Evolutionary conservation across 164 flowering plant genomes (phyloP), one percentile per base, ranked within the genome.

Genomic region (Litsea cubeba): DNA sequence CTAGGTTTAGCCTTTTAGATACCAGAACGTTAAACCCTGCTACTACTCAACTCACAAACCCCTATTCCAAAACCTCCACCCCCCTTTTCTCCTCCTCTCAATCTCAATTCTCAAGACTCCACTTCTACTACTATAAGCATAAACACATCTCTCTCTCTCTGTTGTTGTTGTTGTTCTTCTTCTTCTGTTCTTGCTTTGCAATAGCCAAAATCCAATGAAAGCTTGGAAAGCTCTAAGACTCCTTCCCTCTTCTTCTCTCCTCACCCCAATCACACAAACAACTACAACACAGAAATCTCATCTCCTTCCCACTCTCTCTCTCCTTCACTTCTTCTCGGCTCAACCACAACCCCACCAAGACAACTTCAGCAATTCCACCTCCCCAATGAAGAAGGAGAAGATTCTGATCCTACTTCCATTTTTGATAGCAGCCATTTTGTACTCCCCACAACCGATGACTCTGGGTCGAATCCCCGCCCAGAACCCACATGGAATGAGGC

Each of bases 361-460:
- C 54, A 14, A 22, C 30, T 26, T 58, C n/a, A 15, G 11, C 57
- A 5, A 67, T 63, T 12, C 74, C 23, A 24, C 26, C 5, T 1
- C 68, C 58, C 75, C 14, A 15, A 71, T 50, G 76, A 75, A 3
- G 82, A 77, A 40, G 51, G 71, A 17, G 62, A 70, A 50, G 62
- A 51, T 40, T 68, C 54, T n/a, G 54, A 68, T 40, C 3, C 69
- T 54, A 24, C 83, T 1, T 17, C 76, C 23, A 87, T 76, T 15
- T 93, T 90, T 70, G 97, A 93, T 76, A 91, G 98, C 72, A 28
- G 80, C 49, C 83, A 89, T 8, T 95, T 69, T 79, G 35, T 72
- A 0, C 22, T 89, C 2, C 91, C 89, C 35, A 20, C 17, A 23
- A 2, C 70, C 7, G 20, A 62, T 17, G 32, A 62, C 3, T 12